phyloP scores from a whole-genome alignment of 2,329 filamentous ascomycete species.

The Tolypocladium inflatum region DNA sequence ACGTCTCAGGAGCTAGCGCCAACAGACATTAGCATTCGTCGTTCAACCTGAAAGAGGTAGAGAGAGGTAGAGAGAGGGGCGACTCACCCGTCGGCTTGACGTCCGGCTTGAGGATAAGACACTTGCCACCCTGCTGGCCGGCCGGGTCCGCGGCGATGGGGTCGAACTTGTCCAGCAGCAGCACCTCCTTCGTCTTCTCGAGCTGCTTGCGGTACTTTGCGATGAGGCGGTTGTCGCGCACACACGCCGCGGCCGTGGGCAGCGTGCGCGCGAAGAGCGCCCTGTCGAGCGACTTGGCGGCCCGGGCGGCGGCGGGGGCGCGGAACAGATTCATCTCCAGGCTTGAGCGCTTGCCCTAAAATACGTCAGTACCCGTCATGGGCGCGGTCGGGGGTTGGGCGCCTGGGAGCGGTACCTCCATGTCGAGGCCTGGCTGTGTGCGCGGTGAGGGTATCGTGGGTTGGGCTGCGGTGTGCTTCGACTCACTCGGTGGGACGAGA shows the following conservation, averaged over 20 bases:
- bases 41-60: neutral
- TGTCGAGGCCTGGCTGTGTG: slow-evolving; percentile 4
- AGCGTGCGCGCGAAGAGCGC: slow-evolving; percentile 72
- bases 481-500: neutral
- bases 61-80: neutral
- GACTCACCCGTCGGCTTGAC: slow-evolving; percentile 41
- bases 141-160: slow-evolving; percentile 45
- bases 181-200: slow-evolving; percentile 53
- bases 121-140: slow-evolving; percentile 46
- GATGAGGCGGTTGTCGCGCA: slow-evolving; percentile 69
- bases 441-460: neutral
- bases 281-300: slow-evolving; percentile 72
- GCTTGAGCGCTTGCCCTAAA: slow-evolving; percentile 10
- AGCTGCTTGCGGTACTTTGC: slow-evolving; percentile 60
- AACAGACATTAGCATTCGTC: neutral
- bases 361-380: neutral
- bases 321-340: slow-evolving; percentile 54
- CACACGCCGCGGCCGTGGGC: slow-evolving; percentile 66
- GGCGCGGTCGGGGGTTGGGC: no score
- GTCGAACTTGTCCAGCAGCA: slow-evolving; percentile 54
- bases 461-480: neutral
- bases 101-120: slow-evolving; percentile 47
- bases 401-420: slow-evolving; percentile 14
- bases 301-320: slow-evolving; percentile 65
- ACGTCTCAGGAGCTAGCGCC: slow-evolving; percentile 50